A percentile compares a stretch with the other conserved stretches of the same genome.
Evolutionary conservation across 2,329 filamentous ascomycete genomes (phyloP).

Genomic region (Aureobasidium vineae): DNA sequence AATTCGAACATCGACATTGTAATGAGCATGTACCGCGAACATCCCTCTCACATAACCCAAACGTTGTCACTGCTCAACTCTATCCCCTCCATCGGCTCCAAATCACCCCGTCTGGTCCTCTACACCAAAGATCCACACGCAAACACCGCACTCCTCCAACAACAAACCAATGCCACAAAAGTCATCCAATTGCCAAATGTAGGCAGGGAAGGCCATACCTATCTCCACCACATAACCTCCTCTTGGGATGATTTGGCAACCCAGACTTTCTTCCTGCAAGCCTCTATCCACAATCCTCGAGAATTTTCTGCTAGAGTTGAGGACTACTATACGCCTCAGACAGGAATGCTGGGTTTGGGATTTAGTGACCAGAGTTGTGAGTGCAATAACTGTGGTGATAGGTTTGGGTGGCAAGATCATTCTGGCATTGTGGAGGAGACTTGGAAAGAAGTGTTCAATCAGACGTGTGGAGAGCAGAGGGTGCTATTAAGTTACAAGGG

Average conservation of each 20-base stretch:
- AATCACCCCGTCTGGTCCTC: constrained; percentile 33
- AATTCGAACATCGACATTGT: constrained; percentile 37
- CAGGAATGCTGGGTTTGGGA: constrained; percentile 49
- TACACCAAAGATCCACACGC: constrained; percentile 39
- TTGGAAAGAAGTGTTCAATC: constrained; percentile 29
- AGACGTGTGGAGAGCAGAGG: constrained; percentile 19
- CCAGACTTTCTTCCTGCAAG: constrained; percentile 52
- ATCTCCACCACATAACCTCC: constrained; percentile 48
- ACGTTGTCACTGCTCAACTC: constrained; percentile 4
- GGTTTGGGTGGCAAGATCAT: constrained; percentile 43
- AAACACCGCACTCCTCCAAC: constrained; percentile 31
- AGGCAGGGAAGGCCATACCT: constrained; percentile 49
- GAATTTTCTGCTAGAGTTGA: constrained; percentile 42
- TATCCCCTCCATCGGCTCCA: constrained; percentile 31
- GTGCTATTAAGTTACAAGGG: constrained; percentile 48
- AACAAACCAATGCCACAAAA: constrained; percentile 33
- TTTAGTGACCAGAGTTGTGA: constrained; percentile 42
- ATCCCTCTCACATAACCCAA: constrained; percentile 29
- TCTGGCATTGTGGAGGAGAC: constrained; percentile 32
- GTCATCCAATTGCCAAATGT: constrained; percentile 40
- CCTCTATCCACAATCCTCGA: constrained; percentile 43
- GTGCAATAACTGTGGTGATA: constrained; percentile 45
- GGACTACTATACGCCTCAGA: constrained; percentile 44
- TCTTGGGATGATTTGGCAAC: constrained; percentile 46
- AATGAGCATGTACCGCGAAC: constrained; percentile 43